Percentiles rank a stretch among this genome's conserved stretches.
Conservation (phyloP, 192 early-diverging fungal species). For the Helicostylum pulchrum region DNA sequence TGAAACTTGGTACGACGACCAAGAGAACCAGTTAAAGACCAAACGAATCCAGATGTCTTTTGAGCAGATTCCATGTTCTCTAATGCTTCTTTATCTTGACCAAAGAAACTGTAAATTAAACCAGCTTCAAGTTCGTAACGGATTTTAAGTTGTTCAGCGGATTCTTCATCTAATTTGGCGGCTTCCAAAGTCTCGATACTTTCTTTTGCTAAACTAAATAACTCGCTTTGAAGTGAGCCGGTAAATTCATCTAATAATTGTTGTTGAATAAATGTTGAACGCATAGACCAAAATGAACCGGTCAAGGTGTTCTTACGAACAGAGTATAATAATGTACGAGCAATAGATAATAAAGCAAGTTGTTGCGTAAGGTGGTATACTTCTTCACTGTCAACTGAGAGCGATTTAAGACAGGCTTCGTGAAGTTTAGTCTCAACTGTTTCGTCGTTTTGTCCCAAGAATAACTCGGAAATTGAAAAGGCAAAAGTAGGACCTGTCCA, state of each 20-base stretch:
- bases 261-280: constrained; percentile 77
- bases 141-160: constrained; percentile 39
- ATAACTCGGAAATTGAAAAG: constrained; percentile 53
- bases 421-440: constrained; percentile 30
- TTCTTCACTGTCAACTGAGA: constrained; percentile 81
- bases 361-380: constrained; percentile 74
- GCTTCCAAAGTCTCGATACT: constrained; percentile 27
- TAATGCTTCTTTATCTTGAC: constrained; percentile 63
- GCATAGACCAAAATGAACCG: constrained; percentile 72
- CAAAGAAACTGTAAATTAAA: constrained; percentile 75
- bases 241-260: constrained; percentile 58
- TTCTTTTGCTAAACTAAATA: constrained; percentile 25
- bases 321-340: constrained; percentile 50
- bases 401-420: constrained; percentile 38
- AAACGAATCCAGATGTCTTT: constrained; percentile 72
- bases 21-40: constrained; percentile 84
- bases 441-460: constrained; percentile 35
- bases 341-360: constrained; percentile 66
- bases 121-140: constrained; percentile 79
- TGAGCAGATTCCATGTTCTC: constrained; percentile 71
- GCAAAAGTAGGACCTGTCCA: constrained; percentile 85
- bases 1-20: constrained; percentile 95
- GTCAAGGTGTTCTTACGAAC: constrained; percentile 32
- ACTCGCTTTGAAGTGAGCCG: constrained; percentile 50
- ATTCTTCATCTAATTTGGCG: constrained; percentile 17